Base-by-base conservation (phyloP, 345 rosid genomes). In the Odontarrhena argentea region DNA sequence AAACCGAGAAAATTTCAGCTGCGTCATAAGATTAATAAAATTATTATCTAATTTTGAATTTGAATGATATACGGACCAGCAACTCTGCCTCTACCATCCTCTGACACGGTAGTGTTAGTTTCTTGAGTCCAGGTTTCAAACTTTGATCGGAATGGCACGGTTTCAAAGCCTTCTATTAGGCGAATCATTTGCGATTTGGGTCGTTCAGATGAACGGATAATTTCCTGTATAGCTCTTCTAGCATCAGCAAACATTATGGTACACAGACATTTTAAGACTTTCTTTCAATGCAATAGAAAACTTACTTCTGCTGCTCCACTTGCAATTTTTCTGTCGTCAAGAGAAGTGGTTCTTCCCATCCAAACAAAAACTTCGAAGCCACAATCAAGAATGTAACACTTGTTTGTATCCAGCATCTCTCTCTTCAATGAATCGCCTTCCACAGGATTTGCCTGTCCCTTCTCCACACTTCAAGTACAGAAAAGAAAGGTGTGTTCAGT, bases 81-180 rank as follows among this genome's bases (percentile, higher is more conserved):
- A 80, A 94, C 97, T 79, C 88, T 91, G 80, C 99, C 96, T 81
- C 95, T 81, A 67, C 99, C 99, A 76, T 94, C 99, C 80, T 91
- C 97, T 24, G 97, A 84, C 47, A 94, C 93, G 4, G 96, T 76
- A 59, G 86, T 87, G 67, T 85, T 81, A 70, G 79, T 70, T 38
- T 78, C 79, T 78, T 83, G 76, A 59, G 96, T 89, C 99, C 99
- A 94, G n/a, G 89, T 76, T 53, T 82, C 91, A 83, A 94, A 94
- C 78, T 87, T 91, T 2, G 88, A 94, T 63, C 89, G 80, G 69
- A 94, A 94, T 74, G 80, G 63, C 64, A 94, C 95, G 0, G 99
- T 86, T 81, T 94, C 99, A 79, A 94, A 94, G 63, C 97, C 99
- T 78, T 91, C 99, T 54, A 94, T 94, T 63, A 91, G 79, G 48